Conservation (phyloP, 805 yeast species). For the Lipomyces lipofer region DNA sequence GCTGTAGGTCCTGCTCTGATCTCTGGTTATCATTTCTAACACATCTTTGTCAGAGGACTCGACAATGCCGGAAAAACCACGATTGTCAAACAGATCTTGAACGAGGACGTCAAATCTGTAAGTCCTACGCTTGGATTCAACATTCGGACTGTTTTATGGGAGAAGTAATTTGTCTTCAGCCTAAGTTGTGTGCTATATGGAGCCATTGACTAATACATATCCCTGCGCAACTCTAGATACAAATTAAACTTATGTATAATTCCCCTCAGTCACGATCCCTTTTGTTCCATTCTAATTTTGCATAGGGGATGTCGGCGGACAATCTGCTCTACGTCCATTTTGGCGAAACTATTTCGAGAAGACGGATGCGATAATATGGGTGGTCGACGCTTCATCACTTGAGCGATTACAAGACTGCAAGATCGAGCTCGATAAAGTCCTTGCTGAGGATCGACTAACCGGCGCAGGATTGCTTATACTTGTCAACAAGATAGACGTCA, state of each 20-base stretch:
- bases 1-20: constrained; percentile 41
- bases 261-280: background rate
- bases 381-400: constrained; percentile 65
- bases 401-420: constrained; percentile 67
- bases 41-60: constrained; percentile 52
- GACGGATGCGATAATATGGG: constrained; percentile 81
- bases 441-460: constrained; percentile 65
- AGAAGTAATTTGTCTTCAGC: constrained; percentile 37
- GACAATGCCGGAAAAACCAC: constrained; percentile 94
- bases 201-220: too few relatives aligned
- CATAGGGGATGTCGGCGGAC: constrained; percentile 94
- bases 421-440: constrained; percentile 60
- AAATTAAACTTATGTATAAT: constrained; percentile 41
- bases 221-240: constrained; percentile 3
- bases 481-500: constrained; percentile 72
- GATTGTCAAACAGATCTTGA: constrained; percentile 59
- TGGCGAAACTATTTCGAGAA: constrained; percentile 93
- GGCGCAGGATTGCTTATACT: constrained; percentile 69
- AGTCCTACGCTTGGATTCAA: constrained; percentile 91
- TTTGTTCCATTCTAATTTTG: background rate
- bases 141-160: constrained; percentile 59
- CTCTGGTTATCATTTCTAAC: background rate
- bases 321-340: constrained; percentile 73
- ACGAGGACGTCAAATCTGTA: constrained; percentile 53
- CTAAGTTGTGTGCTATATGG: background rate